phyloP scores from a whole-genome alignment of 345 rosid genomes.

The Sisymbrium irio region DNA sequence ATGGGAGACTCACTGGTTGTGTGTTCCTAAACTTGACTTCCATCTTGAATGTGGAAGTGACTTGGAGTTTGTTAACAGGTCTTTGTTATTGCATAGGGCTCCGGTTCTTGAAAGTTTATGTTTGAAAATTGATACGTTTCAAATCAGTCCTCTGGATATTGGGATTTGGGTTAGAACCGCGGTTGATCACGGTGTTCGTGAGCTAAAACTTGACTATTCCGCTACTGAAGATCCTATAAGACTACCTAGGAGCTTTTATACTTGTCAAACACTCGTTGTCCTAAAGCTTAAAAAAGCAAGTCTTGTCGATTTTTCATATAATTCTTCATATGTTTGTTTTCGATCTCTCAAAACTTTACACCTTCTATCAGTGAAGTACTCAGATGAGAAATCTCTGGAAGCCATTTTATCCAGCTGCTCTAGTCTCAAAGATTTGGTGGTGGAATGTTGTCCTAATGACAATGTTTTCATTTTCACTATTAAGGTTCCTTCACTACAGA shows the following conservation, averaged over 20 bases:
- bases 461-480: not conserved
- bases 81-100: not conserved
- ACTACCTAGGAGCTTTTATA: not conserved
- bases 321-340: not conserved
- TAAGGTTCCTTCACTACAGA: not conserved
- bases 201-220: not conserved
- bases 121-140: not conserved
- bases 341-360: not conserved
- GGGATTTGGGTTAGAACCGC: not conserved
- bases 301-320: not conserved
- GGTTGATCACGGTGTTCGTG: not conserved
- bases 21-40: not conserved
- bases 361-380: not conserved
- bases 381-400: not conserved
- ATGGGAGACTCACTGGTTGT: conserved; percentile 5
- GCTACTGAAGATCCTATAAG: not conserved
- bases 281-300: not conserved
- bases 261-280: conserved; percentile 1
- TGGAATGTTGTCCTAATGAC: not conserved
- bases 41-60: not conserved
- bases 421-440: not conserved
- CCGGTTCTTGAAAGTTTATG: not conserved
- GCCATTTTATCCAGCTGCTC: not conserved
- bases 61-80: not conserved
- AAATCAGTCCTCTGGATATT: not conserved